phyloP scores from a whole-genome alignment of 768 basidiomycete species.

The Agaricus bisporus region DNA sequence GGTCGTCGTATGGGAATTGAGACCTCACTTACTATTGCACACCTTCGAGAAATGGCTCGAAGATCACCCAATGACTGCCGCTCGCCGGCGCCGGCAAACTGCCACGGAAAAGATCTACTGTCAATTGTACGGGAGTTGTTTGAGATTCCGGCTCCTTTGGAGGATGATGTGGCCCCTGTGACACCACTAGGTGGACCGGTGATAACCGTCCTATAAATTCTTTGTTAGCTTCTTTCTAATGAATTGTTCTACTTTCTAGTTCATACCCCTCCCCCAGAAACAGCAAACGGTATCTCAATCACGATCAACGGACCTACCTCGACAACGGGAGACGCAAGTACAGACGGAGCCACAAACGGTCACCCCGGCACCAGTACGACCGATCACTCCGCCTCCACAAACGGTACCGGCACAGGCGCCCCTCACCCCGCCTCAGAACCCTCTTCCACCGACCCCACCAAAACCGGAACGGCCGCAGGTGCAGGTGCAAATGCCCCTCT shows the following conservation, averaged over 20 bases:
- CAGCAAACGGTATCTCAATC: neutral
- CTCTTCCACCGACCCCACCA: conserved; percentile 8
- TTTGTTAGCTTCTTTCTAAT: conserved; percentile 13
- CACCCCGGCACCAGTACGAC: neutral
- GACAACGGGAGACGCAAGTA: conserved; percentile 12
- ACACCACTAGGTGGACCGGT: conserved; percentile 31
- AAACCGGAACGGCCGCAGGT: conserved; percentile 9
- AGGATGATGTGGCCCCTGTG: conserved; percentile 5
- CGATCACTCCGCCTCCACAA: conserved; percentile 9
- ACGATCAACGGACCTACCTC: conserved; percentile 6
- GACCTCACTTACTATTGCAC: conserved; percentile 44
- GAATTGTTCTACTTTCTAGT: conserved; percentile 10
- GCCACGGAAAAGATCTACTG: conserved; percentile 26
- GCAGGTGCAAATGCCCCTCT: neutral
- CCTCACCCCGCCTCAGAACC: conserved; percentile 6
- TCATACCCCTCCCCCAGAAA: neutral
- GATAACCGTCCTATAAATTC: conserved; percentile 13
- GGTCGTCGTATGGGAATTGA: conserved; percentile 51
- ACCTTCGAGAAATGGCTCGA: conserved; percentile 45
- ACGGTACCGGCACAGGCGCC: conserved; percentile 4
- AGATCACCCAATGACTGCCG: conserved; percentile 25
- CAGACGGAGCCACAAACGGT: conserved; percentile 6
- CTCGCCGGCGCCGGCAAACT: conserved; percentile 29
- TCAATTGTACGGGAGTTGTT: conserved; percentile 29
- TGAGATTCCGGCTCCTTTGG: conserved; percentile 17